Evolutionary conservation across 176 grass and related monocot genomes (phyloP).

Genomic region (Rhipidocladum racemiflorum): DNA sequence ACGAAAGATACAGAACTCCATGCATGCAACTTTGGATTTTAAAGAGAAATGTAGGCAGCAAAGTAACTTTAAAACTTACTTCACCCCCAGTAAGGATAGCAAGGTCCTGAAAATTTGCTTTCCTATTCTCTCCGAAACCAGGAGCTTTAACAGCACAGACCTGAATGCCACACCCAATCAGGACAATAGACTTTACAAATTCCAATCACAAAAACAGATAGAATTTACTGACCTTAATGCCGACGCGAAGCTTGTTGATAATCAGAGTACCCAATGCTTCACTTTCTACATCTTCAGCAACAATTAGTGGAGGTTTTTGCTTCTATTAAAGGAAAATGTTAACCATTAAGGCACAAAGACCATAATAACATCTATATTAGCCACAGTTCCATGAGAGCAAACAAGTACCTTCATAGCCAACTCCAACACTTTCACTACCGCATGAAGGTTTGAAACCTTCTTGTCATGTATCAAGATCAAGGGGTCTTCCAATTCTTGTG

Average conservation of each 20-base stretch:
- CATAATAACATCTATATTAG: background rate
- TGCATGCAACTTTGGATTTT: no score
- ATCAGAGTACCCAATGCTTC: constrained; percentile 90
- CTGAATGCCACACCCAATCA: no score
- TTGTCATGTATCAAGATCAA: constrained; percentile 96
- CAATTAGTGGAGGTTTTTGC: constrained; percentile 86
- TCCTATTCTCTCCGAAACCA: no score
- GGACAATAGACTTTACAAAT: no score
- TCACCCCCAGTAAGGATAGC: no score
- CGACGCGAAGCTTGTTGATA: constrained; percentile 94
- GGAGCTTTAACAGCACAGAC: no score
- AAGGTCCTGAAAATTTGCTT: no score
- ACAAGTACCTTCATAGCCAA: constrained; percentile 66
- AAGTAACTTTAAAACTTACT: no score
- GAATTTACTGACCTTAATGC: constrained; percentile 67
- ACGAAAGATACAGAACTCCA: constrained; percentile 15
- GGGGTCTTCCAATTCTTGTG: constrained; percentile 86
- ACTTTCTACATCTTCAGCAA: constrained; percentile 96
- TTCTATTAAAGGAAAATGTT: constrained; percentile 46
- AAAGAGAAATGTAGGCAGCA: no score
- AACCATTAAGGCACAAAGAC: background rate
- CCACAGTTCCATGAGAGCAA: background rate
- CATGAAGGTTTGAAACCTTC: constrained; percentile 76
- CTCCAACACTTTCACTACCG: constrained; percentile 83
- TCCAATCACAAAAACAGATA: background rate